phyloP scores from a whole-genome alignment of 768 basidiomycete species.

The Trametes cubensis region DNA sequence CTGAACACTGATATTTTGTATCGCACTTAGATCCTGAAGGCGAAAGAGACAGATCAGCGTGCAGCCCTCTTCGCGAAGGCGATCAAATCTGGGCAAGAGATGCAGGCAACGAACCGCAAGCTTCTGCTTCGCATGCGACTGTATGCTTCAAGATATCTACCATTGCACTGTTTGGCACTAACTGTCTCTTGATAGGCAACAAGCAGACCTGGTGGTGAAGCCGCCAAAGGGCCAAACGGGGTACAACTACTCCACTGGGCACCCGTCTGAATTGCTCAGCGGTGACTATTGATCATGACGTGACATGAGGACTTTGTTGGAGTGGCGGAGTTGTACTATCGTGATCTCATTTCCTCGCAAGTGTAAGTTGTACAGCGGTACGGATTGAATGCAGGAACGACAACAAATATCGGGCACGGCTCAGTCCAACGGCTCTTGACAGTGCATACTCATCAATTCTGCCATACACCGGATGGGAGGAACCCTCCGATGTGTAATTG shows the following conservation, averaged over 20 bases:
- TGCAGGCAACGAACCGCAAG: conserved; percentile 74
- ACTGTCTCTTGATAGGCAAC: conserved; percentile 53
- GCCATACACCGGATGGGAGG: too few relatives aligned
- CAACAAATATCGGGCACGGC: too few relatives aligned
- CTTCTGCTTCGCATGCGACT: conserved; percentile 80
- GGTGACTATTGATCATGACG: conserved; percentile 9
- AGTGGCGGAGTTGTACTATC: too few relatives aligned
- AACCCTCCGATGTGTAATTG: too few relatives aligned
- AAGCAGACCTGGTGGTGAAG: conserved; percentile 75
- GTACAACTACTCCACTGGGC: background rate
- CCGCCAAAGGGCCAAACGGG: conserved; percentile 18
- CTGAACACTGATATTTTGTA: background rate
- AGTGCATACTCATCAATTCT: too few relatives aligned
- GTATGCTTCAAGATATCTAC: conserved; percentile 46
- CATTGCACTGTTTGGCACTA: background rate
- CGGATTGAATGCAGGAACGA: too few relatives aligned
- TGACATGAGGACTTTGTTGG: too few relatives aligned
- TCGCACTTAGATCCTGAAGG: conserved; percentile 61
- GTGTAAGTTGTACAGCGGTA: too few relatives aligned
- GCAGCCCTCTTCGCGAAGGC: conserved; percentile 76
- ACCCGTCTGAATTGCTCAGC: conserved; percentile 12
- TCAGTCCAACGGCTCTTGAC: too few relatives aligned
- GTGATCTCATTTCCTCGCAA: too few relatives aligned
- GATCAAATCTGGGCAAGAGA: conserved; percentile 70
- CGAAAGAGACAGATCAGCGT: conserved; percentile 79